Conservation (phyloP, 768 basidiomycete genomes). For the Lactarius indigo region DNA sequence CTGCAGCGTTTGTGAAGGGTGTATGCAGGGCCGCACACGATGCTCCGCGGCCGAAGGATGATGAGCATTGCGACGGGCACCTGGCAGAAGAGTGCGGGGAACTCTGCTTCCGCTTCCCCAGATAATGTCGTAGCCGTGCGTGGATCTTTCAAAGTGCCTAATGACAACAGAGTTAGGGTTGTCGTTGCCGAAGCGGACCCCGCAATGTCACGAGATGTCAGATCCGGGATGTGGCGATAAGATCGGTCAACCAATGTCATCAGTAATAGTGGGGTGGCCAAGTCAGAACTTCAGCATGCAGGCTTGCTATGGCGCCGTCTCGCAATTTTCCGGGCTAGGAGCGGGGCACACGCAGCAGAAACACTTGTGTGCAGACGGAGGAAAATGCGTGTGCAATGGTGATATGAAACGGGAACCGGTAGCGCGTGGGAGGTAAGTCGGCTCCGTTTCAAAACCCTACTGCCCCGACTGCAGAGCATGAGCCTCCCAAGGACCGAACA, state of each 20-base stretch:
- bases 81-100: constrained; percentile 14
- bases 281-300: constrained; percentile 4
- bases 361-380: neutral
- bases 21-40: constrained; percentile 16
- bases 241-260: constrained; percentile 12
- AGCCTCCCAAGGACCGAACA: constrained; percentile 1
- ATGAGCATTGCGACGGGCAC: constrained; percentile 12
- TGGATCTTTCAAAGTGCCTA: neutral
- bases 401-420: constrained; percentile 10
- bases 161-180: neutral
- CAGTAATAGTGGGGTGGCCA: neutral
- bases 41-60: constrained; percentile 9
- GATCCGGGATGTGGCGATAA: constrained; percentile 25
- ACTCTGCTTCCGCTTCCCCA: constrained; percentile 13
- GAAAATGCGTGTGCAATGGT: neutral
- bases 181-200: neutral
- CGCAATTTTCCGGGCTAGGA: neutral
- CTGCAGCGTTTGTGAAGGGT: constrained; percentile 23
- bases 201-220: constrained; percentile 16
- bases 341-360: neutral
- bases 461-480: neutral
- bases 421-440: neutral
- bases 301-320: neutral
- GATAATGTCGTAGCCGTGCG: constrained; percentile 10
- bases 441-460: constrained; percentile 7